Conservation (phyloP, 306 rosid species). For the Castanea sativa region DNA sequence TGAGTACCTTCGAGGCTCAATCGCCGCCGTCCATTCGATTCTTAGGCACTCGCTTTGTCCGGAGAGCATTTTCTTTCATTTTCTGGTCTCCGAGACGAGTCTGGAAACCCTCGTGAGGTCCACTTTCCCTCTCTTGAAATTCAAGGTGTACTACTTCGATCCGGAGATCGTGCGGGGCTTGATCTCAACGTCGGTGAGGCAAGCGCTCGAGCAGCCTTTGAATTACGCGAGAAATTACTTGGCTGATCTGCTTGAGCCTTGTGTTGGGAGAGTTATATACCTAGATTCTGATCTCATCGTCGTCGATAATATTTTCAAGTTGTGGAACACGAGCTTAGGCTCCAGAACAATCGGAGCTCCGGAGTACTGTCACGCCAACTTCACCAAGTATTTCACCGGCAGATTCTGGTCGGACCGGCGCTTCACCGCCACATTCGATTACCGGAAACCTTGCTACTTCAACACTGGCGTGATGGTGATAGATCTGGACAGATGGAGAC, state of each 20-base stretch:
- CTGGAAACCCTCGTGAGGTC: conserved; percentile 55
- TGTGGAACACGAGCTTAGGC: conserved; percentile 53
- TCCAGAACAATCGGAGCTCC: conserved; percentile 62
- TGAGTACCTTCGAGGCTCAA: conserved; percentile 78
- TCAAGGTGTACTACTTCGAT: conserved; percentile 68
- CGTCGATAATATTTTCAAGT: conserved; percentile 58
- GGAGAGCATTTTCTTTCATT: conserved; percentile 64
- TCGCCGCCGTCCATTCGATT: conserved; percentile 79
- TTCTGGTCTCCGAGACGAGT: conserved; percentile 54
- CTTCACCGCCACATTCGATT: conserved; percentile 30
- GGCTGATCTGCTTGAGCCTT: conserved; percentile 55
- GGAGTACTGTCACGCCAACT: conserved; percentile 78
- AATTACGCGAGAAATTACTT: conserved; percentile 78
- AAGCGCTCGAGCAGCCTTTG: conserved; percentile 72
- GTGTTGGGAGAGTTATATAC: conserved; percentile 63
- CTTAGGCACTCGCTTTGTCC: conserved; percentile 62
- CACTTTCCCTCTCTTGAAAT: conserved; percentile 61
- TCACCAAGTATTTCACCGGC: conserved; percentile 61
- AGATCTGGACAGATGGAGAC: conserved; percentile 71
- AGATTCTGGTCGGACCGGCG: conserved; percentile 51
- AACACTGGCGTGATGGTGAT: conserved; percentile 88
- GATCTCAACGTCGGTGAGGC: conserved; percentile 73
- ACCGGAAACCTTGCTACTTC: conserved; percentile 62
- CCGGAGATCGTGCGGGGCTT: conserved; percentile 49
- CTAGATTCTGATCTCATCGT: conserved; percentile 73